Base-by-base conservation (phyloP, 2,329 filamentous ascomycete species). In the Alternaria gansuensis region DNA sequence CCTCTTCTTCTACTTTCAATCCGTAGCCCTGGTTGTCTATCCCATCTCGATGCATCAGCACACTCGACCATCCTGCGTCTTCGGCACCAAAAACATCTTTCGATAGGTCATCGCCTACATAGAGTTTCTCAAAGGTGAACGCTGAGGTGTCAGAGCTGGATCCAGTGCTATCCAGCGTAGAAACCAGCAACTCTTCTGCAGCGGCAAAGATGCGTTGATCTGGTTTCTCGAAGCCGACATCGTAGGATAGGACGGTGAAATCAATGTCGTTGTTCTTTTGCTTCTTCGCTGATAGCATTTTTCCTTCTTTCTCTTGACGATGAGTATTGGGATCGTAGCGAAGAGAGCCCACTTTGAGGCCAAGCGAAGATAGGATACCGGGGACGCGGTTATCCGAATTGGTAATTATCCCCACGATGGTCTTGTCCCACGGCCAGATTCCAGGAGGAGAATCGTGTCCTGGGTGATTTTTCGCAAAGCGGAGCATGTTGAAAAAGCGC, bases 341-440 rank as follows among this genome's bases (percentile, higher is more conserved):
- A 17, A 65, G 60, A 9, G 68, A 53, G 2, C 66, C 79, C 2
- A 88, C 77, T 2, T 69, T 72, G 28, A 89, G 65, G 1, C 84
- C 85, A 4, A 88, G 74, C 0, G 84, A 85, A 0, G 79, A 73
- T 4, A 89, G 72, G 23, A 89, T 80, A 26, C 73, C 73, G 0
- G 82, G 81, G 0, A 88, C 83, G n/a, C 87, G 79, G 67, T 85
- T 81, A 64, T 90, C 87, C 0, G 86, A 88, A 69, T 89, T 89
- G 10, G 86, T 86, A 50, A 89, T 81, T 5, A 89, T 78, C 26
- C 86, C 87, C 5, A 87, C 75, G 2, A 86, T 75, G 4, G 82
- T 78, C 11, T 69, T 72, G 13, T 76, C 65, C 67, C 80, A 81
- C 5, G 57, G 70, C 77, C 77, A 79, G 7, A 33, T 10, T 7